These are phyloP conservation scores for Serendipita vermifera DNA, from an alignment of 768 basidiomycete genomes.

Conservation along the genomic window DNA sequence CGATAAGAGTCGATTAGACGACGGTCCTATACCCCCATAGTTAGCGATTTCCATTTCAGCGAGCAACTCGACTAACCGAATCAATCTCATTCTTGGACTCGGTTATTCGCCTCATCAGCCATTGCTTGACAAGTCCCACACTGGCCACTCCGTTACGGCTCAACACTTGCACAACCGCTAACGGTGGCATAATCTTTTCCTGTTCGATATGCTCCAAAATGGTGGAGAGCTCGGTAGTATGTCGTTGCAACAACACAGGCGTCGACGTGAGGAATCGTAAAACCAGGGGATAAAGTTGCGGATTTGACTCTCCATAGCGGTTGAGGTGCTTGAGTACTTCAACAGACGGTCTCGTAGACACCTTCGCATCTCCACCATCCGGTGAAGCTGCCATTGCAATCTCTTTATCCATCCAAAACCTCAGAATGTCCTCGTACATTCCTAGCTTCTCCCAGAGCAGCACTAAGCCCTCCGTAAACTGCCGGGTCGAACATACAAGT, in stretches of 20 bases:
- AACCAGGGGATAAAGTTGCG: constrained; percentile 74
- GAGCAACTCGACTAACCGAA: constrained; percentile 41
- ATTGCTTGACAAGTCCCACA: constrained; percentile 82
- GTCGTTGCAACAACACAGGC: constrained; percentile 54
- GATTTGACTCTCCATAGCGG: constrained; percentile 57
- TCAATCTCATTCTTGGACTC: constrained; percentile 64
- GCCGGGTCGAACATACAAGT: constrained; percentile 79
- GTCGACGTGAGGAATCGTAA: constrained; percentile 81
- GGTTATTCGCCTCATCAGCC: constrained; percentile 69
- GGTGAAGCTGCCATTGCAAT: not conserved
- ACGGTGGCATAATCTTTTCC: constrained; percentile 70
- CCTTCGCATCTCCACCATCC: constrained; percentile 23
- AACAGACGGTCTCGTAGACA: constrained; percentile 27
- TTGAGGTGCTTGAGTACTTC: constrained; percentile 63
- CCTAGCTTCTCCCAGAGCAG: constrained; percentile 86
- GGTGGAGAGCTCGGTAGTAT: constrained; percentile 53
- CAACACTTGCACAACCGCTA: constrained; percentile 81
- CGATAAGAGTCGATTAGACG: constrained; percentile 81
- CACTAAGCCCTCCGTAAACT: constrained; percentile 74
- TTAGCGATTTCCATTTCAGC: constrained; percentile 9
- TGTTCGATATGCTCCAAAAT: constrained; percentile 70
- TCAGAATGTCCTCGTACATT: constrained; percentile 90
- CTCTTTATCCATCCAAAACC: constrained; percentile 82
- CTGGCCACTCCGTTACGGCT: constrained; percentile 82
- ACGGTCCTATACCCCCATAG: constrained; percentile 47